phyloP scores from a whole-genome alignment of 768 basidiomycete species.

The Amanita rubescens region DNA sequence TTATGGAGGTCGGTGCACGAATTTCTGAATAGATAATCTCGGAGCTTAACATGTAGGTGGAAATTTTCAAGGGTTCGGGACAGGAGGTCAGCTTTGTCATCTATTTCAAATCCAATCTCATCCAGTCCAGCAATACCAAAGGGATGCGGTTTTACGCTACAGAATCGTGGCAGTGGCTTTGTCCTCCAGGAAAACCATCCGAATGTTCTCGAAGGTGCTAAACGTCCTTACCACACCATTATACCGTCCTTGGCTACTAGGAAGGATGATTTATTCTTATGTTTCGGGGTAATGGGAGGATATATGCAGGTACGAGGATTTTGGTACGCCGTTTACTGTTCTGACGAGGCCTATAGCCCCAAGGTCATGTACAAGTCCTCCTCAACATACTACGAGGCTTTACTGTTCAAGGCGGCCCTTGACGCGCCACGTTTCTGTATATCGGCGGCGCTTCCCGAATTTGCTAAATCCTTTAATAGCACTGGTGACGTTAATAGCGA shows the following conservation, averaged over 20 bases:
- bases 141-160: constrained; percentile 93
- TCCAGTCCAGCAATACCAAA: constrained; percentile 67
- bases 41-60: neutral
- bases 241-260: constrained; percentile 83
- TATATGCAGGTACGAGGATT: constrained; percentile 66
- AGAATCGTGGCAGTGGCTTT: constrained; percentile 90
- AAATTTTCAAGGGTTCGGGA: constrained; percentile 69
- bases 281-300: constrained; percentile 89
- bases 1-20: constrained; percentile 52
- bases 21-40: neutral
- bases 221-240: constrained; percentile 87
- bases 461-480: constrained; percentile 33
- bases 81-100: constrained; percentile 46
- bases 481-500: constrained; percentile 74
- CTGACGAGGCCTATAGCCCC: constrained; percentile 48
- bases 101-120: neutral
- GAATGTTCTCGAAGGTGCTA: constrained; percentile 74
- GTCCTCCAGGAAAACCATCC: constrained; percentile 74
- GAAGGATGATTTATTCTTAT: constrained; percentile 77
- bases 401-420: constrained; percentile 80
- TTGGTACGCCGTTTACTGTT: neutral
- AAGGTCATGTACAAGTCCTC: constrained; percentile 94
- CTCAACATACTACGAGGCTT: constrained; percentile 86
- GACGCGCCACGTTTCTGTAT: constrained; percentile 97
- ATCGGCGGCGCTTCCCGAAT: constrained; percentile 71